Evolutionary conservation across 768 basidiomycete genomes (phyloP).

Genomic region (Termitomyces sp.): DNA sequence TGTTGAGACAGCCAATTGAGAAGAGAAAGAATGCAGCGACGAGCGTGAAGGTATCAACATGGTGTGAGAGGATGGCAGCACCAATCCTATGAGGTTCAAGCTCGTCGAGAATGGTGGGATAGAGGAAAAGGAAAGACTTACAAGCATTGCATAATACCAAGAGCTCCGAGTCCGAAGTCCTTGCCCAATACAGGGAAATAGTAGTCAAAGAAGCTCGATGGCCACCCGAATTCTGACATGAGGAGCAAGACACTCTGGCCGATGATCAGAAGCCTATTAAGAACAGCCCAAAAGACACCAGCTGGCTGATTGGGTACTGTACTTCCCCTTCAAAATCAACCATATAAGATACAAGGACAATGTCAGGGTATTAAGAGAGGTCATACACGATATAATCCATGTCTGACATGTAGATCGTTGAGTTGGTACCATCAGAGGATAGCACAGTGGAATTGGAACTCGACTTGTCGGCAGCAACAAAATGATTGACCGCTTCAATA

Average conservation of each 20-base stretch:
- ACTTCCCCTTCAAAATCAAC: constrained; percentile 40
- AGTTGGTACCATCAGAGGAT: constrained; percentile 2
- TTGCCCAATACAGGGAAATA: constrained; percentile 86
- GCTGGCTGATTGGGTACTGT: constrained; percentile 91
- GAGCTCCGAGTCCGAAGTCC: constrained; percentile 78
- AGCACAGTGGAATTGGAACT: constrained; percentile 20
- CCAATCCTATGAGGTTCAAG: constrained; percentile 42
- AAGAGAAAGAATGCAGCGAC: constrained; percentile 92
- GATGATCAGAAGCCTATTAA: constrained; percentile 84
- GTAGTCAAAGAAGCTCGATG: constrained; percentile 68
- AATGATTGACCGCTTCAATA: constrained; percentile 68
- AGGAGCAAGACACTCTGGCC: constrained; percentile 79
- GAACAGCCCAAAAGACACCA: constrained; percentile 87
- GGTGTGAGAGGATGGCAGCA: constrained; percentile 68
- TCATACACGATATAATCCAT: constrained; percentile 78
- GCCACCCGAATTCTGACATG: constrained; percentile 82
- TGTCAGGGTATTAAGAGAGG: background rate
- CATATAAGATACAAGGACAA: constrained; percentile 1
- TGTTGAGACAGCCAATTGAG: constrained; percentile 85
- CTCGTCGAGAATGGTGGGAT: background rate
- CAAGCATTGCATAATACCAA: constrained; percentile 87
- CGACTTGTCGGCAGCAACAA: constrained; percentile 35
- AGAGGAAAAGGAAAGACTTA: constrained; percentile 25
- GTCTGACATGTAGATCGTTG: constrained; percentile 32
- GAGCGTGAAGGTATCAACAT: constrained; percentile 84